Evolutionary conservation across 495 filamentous ascomycete genomes (phyloP), one percentile per base, ranked within the genome.

Genomic region (Penicillium ucsense): DNA sequence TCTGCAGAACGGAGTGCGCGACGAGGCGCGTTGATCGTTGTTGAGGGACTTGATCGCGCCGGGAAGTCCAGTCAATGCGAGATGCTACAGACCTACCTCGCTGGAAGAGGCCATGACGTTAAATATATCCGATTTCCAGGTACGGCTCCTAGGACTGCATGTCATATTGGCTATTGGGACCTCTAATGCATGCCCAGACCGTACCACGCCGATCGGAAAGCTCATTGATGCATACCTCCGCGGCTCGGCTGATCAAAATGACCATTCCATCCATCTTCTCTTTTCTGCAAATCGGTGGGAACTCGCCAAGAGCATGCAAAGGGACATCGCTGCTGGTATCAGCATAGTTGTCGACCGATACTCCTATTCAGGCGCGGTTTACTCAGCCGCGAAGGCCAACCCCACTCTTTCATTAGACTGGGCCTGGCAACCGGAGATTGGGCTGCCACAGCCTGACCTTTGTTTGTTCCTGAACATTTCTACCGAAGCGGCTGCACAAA

Each of bases 201-300:
- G 92, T 55, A 84, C 80, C 9, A 95, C 92, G 12, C 76, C 88
- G 5, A 96, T 92, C 55, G 92, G 92, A 30, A 79, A 84, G 53
- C 81, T 94, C 70, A 98, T 98, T 60, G 81, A 94, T 66, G 68
- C 68, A 52, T 98, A 97, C 64, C 80, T 97, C 45, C 84, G 81
- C 55, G 77, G 77, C 53, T 66, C 86, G 54, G 71, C 80, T 43
- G 76, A 88, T 46, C 78, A 89, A 60, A 85, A 94, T 47, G 92
- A 95, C 63, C 90, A 95, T 59, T 83, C 82, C 5, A 95, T 97
- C 55, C 94, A 97, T 63, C 79, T 98, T 12, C 78, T 97, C 20
- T 98, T 97, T 71, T 90, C 87, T 31, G 89, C 92, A 7, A 97
- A 98, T 67, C 79, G 94, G 31, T 98, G 94, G 94, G 94, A 98